Evolutionary conservation across 2,329 filamentous ascomycete species (phyloP), one percentile per base, ranked within the genome.

Genomic region (Xylariaceae sp.): DNA sequence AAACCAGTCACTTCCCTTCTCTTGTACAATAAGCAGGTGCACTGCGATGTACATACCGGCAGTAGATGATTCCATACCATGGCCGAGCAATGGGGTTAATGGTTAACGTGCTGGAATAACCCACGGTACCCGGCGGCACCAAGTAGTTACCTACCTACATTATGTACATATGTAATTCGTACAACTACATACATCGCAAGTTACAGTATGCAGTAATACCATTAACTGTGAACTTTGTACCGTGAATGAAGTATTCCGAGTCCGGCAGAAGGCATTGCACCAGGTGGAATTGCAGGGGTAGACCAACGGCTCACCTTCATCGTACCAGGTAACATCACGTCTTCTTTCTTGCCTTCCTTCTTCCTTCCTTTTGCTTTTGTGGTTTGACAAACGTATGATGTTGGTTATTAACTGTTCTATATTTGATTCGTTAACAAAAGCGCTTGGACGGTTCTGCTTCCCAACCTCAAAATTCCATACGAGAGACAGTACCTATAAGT

Each of bases 321-420:
- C 32, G 13, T 34, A 26, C 26, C 44, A 56, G 56, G 57, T 58
- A 60, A 61, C 57, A 57, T 58, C 59, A 55, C 42, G 54, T 59
- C 46, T 37, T 49, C 39, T 42, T 52, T 49, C 22, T 37, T 5
- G 5, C 37, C 16, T 16, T 19, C 16, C 12, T 19, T 18, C n/a
- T 10, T 40, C 16, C 9, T 16, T 18, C 8, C 6, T 18, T 16
- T 16, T 42, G 6, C 6, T 32, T 30, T 16, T n/a, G 42, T 40
- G 40, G 45, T 45, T 45, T 26, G 36, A 29, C 18, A 34, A 49
- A 34, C 46, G 44, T 44, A 41, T 52, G 37, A 46, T 47, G 22
- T 34, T 32, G 47, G 36, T 41, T 34, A 19, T 26, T 26, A 30
- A n/a, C 9, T 5, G n/a, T 49, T 43, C 15, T 22, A 39, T 32